Evolutionary conservation across 179 eudicot genomes (phyloP), one percentile per base, ranked within the genome.

Genomic region (Beta macrorhiza): DNA sequence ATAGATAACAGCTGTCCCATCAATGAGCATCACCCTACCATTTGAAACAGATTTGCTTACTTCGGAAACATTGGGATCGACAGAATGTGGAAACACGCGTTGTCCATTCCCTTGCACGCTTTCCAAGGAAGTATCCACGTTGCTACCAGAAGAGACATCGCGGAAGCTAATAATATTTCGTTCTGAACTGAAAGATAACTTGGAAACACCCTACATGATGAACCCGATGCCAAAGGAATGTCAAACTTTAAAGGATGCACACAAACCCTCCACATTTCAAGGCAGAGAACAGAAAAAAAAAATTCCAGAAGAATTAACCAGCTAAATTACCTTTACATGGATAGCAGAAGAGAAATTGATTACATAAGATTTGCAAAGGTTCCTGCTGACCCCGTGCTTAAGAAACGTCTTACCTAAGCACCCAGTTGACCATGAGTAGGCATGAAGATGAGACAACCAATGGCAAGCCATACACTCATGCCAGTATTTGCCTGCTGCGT

Each of bases 1-100:
- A 82, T 95, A 93, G 17, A 95, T 93, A 82, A 95, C 80, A 53
- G 99, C 87, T 5, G 97, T 93, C 63, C 99, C 99, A 83, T 95
- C 99, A 83, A 95, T 95, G 72, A 95, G 98, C 99, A 95, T 93
- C 69, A 95, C 92, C 86, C 97, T 88, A 25, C 93, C 98, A 84
- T 88, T 86, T 69, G 97, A 83, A 78, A 90, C 77, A 85, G 72
- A 86, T 52, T n/a, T 68, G 67, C 72, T 78, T 16, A 81, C 68
- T 55, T 83, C 49, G 15, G 75, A 74, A 25, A 74, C 84, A 37
- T 61, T 82, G 62, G 79, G 71, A 67, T 75, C 56, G 47, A 81
- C 82, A 67, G 90, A 84, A 84, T 85, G 83, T 45, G 82, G 51
- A 56, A 56, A 52, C 55, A 82, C 51, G 59, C 72, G 69, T 82